Evolutionary conservation across 148 eudicot species (phyloP).

Genomic region (Diospyros lotus): DNA sequence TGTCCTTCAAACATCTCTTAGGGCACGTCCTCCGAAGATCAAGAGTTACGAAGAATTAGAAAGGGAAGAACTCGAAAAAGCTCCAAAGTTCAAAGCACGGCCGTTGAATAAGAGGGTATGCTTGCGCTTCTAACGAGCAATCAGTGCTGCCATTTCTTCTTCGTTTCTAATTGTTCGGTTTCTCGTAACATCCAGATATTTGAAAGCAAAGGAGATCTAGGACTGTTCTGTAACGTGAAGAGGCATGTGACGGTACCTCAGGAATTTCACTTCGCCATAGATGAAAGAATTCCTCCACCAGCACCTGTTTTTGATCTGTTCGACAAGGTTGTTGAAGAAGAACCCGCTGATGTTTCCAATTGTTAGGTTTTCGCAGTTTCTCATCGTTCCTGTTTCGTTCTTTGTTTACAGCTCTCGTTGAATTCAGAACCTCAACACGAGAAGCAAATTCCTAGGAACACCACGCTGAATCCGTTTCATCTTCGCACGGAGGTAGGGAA

Average conservation of each 20-base stretch:
- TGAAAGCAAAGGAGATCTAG: conserved; percentile 90
- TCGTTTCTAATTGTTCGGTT: neutral
- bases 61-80: conserved; percentile 75
- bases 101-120: conserved; percentile 86
- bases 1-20: conserved; percentile 70
- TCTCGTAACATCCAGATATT: conserved; percentile 54
- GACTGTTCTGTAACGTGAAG: conserved; percentile 66
- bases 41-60: conserved; percentile 81
- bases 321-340: conserved; percentile 57
- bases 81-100: conserved; percentile 87
- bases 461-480: conserved; percentile 77
- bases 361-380: neutral
- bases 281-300: conserved; percentile 79
- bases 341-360: neutral
- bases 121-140: neutral
- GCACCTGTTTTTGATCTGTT: conserved; percentile 57
- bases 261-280: conserved; percentile 84
- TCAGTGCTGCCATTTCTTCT: neutral
- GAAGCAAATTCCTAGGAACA: conserved; percentile 58
- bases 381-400: neutral
- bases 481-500: conserved; percentile 80
- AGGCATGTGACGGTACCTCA: conserved; percentile 75
- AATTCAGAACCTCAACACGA: conserved; percentile 54
- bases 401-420: conserved; percentile 62
- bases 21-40: conserved; percentile 76